phyloP scores from a whole-genome alignment of 352 stramenopile genomes.

The Detonula confervacea region DNA sequence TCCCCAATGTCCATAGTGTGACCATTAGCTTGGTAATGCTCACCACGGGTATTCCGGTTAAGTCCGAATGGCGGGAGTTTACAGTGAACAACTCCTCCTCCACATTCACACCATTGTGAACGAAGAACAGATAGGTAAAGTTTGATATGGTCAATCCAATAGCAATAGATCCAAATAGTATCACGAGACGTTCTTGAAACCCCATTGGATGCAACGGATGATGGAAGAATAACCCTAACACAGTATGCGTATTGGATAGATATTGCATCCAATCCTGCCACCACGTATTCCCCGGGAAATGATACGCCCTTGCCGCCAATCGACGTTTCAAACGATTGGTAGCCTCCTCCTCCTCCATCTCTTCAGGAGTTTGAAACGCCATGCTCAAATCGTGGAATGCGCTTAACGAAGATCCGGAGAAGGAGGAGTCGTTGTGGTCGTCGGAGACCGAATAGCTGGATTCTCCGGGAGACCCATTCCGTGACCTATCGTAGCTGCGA shows the following conservation, averaged over 20 bases:
- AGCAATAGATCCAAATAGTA: constrained; percentile 53
- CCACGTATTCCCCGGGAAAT: constrained; percentile 55
- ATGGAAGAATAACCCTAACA: constrained; percentile 59
- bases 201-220: constrained; percentile 57
- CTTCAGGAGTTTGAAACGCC: constrained; percentile 36
- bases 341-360: constrained; percentile 48
- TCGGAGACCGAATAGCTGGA: neutral
- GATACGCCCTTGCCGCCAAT: constrained; percentile 48
- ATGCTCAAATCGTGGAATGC: constrained; percentile 12
- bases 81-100: constrained; percentile 40
- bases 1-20: constrained; percentile 55
- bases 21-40: constrained; percentile 53
- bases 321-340: constrained; percentile 43
- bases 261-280: constrained; percentile 60
- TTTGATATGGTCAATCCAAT: constrained; percentile 59
- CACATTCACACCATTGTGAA: constrained; percentile 31
- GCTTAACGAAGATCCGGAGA: constrained; percentile 10
- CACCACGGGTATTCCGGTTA: constrained; percentile 33
- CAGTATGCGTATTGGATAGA: constrained; percentile 53
- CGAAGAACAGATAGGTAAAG: constrained; percentile 54
- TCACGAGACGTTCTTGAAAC: constrained; percentile 46
- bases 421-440: constrained; percentile 9
- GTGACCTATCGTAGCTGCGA: neutral
- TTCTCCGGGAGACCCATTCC: neutral
- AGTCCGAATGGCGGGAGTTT: constrained; percentile 28